These are phyloP conservation scores for Gossypium arboreum DNA, from an alignment of 345 rosid species.

Conservation along the genomic window DNA sequence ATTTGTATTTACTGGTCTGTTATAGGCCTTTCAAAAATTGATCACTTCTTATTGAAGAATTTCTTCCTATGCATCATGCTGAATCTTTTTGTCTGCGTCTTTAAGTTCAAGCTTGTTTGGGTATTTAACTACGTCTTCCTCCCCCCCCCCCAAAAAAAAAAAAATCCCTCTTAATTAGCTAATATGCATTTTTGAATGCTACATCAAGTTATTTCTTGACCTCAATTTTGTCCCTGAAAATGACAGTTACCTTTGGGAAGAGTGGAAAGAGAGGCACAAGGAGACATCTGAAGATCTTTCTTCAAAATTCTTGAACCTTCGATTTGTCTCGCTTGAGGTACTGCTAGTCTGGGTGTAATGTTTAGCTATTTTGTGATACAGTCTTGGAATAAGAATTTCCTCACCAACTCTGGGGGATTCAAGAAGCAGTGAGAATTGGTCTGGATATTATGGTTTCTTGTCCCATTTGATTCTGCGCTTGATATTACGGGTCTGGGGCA, in stretches of 20 bases:
- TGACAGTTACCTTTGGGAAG: slow-evolving; percentile 85
- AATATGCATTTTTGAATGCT: not conserved
- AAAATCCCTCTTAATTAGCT: not conserved
- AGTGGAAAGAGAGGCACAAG: slow-evolving; percentile 86
- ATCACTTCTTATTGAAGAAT: not conserved
- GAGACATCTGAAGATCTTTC: slow-evolving; percentile 59
- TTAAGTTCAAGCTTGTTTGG: slow-evolving; percentile 14
- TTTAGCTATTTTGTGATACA: slow-evolving; percentile 10
- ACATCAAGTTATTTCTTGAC: slow-evolving; percentile 19
- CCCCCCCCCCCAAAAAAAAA: not conserved
- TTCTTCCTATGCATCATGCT: not conserved
- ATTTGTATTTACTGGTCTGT: not conserved
- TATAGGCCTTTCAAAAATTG: not conserved
- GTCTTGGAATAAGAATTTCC: not conserved
- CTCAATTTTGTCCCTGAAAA: slow-evolving; percentile 14
- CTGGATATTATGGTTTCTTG: not conserved
- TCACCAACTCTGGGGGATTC: not conserved
- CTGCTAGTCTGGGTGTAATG: slow-evolving; percentile 17
- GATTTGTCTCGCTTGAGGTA: slow-evolving; percentile 95
- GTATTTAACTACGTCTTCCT: not conserved
- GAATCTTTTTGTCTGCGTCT: slow-evolving; percentile 15
- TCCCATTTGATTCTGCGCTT: not conserved
- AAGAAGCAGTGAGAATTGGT: not conserved
- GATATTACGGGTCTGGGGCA: not conserved
- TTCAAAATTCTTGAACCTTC: slow-evolving; percentile 74